phyloP scores from a whole-genome alignment of 208 protist species.

The Leishmania martiniquensis region DNA sequence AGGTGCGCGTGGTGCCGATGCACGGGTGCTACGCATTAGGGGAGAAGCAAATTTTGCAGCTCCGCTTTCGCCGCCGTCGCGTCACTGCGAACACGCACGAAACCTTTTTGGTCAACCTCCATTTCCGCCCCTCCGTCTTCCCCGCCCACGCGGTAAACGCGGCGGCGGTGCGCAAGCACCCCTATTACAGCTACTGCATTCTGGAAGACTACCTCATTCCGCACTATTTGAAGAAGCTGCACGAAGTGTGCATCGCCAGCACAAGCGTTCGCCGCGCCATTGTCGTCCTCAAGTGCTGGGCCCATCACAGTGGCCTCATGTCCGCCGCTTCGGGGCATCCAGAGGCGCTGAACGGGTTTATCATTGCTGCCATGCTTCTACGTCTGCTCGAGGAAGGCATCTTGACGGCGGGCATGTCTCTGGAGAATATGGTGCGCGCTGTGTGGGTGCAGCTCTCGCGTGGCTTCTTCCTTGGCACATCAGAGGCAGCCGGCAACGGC shows the following conservation, averaged over 20 bases:
- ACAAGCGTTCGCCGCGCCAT: slow-evolving; percentile 62
- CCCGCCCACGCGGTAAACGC: slow-evolving; percentile 59
- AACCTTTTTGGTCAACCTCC: slow-evolving; percentile 71
- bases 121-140: slow-evolving; percentile 62
- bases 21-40: slow-evolving; percentile 58
- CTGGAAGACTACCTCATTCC: slow-evolving; percentile 85
- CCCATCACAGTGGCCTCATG: slow-evolving; percentile 78
- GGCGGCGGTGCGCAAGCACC: slow-evolving; percentile 67
- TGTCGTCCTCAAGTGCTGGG: slow-evolving; percentile 89
- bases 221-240: slow-evolving; percentile 70
- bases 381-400: slow-evolving; percentile 75
- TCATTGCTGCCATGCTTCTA: slow-evolving; percentile 71
- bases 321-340: slow-evolving; percentile 61
- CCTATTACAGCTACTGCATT: slow-evolving; percentile 81
- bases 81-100: slow-evolving; percentile 27
- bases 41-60: slow-evolving; percentile 64
- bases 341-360: slow-evolving; percentile 80
- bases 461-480: slow-evolving; percentile 42
- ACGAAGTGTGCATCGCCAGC: slow-evolving; percentile 67
- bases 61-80: slow-evolving; percentile 55
- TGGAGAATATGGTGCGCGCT: slow-evolving; percentile 75
- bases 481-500: background rate
- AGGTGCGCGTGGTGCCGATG: slow-evolving; percentile 53
- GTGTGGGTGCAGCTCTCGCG: slow-evolving; percentile 79
- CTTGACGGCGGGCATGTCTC: slow-evolving; percentile 65